These are phyloP conservation scores for Aspergillus luchuensis DNA, from an alignment of 2,329 filamentous ascomycete genomes.

Conservation along the genomic window DNA sequence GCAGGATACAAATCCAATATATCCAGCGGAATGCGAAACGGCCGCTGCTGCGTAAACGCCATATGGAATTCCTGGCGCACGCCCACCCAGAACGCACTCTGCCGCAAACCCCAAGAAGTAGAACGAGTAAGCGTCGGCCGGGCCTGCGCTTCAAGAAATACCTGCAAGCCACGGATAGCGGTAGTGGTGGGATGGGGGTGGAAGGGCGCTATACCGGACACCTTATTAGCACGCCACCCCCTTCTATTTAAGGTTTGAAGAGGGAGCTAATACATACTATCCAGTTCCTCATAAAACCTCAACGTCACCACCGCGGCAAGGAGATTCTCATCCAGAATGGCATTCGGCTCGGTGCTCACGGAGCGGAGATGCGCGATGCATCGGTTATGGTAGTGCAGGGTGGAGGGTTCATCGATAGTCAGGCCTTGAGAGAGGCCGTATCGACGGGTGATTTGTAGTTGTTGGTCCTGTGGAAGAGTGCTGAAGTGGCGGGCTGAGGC, in stretches of 20 bases:
- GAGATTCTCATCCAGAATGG: slow-evolving; percentile 22
- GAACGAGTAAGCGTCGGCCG: not conserved
- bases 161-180: slow-evolving; percentile 25
- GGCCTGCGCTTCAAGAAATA: slow-evolving; percentile 28
- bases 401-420: slow-evolving; percentile 30
- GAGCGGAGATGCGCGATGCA: slow-evolving; percentile 43
- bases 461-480: slow-evolving; percentile 18
- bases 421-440: slow-evolving; percentile 21
- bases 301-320: slow-evolving; percentile 46
- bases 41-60: slow-evolving; percentile 41
- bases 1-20: not conserved
- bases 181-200: slow-evolving; percentile 22
- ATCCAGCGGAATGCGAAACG: slow-evolving; percentile 22
- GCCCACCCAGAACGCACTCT: slow-evolving; percentile 20
- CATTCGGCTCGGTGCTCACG: slow-evolving; percentile 17
- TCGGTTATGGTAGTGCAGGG: slow-evolving; percentile 42
- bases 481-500: slow-evolving; percentile 41
- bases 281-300: slow-evolving; percentile 48
- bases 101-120: slow-evolving; percentile 8
- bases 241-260: too few relatives aligned
- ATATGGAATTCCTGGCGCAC: slow-evolving; percentile 52
- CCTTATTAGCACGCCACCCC: too few relatives aligned
- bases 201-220: slow-evolving; percentile 17
- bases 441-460: slow-evolving; percentile 11
- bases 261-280: slow-evolving; percentile 15